These are phyloP conservation scores for Cladosporium velox DNA, from an alignment of 2,329 filamentous ascomycete species.

Conservation along the genomic window DNA sequence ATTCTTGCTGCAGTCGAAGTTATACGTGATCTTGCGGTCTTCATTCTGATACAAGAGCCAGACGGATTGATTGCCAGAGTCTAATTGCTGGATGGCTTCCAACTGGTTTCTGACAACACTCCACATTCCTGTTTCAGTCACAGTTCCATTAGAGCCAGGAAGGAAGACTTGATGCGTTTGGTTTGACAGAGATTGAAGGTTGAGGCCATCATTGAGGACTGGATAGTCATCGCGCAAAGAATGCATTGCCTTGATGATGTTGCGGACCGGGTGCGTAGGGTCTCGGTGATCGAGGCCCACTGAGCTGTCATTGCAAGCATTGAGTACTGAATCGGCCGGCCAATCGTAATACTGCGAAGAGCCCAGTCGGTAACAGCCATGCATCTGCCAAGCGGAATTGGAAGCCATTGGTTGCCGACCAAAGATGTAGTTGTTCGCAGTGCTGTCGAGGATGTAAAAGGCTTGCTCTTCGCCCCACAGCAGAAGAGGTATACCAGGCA, in stretches of 20 bases:
- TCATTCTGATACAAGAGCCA: constrained; percentile 57
- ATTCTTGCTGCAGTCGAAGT: constrained; percentile 57
- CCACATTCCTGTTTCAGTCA: constrained; percentile 31
- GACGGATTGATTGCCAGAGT: constrained; percentile 48
- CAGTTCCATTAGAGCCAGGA: constrained; percentile 54
- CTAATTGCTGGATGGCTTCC: constrained; percentile 47
- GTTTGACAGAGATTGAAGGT: constrained; percentile 58
- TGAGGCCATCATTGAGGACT: constrained; percentile 62
- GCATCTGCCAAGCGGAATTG: constrained; percentile 63
- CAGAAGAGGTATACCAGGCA: constrained; percentile 62
- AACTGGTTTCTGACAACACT: constrained; percentile 43
- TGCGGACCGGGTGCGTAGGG: constrained; percentile 61
- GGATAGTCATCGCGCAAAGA: constrained; percentile 59
- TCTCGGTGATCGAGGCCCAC: constrained; percentile 64
- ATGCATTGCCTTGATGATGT: constrained; percentile 63
- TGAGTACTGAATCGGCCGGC: constrained; percentile 55
- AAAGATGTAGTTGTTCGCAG: constrained; percentile 65
- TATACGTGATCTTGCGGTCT: constrained; percentile 53
- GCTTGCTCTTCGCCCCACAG: constrained; percentile 69
- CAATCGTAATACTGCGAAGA: constrained; percentile 60
- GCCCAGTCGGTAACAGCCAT: constrained; percentile 63
- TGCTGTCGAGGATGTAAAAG: constrained; percentile 65
- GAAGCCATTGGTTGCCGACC: constrained; percentile 65
- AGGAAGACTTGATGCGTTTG: constrained; percentile 54
- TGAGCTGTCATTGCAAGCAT: constrained; percentile 59